Base-by-base conservation (phyloP, 2,329 filamentous ascomycete species). In the Cladophialophora chaetospira region DNA sequence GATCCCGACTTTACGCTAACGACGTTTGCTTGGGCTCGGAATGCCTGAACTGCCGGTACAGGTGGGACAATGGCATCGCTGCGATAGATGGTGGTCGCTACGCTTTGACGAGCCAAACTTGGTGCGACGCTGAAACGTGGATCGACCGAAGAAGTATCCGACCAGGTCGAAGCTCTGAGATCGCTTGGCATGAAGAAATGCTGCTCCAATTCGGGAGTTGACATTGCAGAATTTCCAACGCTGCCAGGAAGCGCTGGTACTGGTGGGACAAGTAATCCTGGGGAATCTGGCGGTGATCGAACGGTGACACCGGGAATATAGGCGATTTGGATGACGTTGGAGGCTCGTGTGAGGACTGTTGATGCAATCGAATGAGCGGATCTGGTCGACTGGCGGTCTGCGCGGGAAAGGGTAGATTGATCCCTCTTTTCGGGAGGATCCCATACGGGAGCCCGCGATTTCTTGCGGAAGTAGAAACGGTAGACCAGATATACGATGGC, bases 271-370 rank as follows among this genome's bases (percentile, higher is more conserved):
- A 93, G 82, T 17, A 91, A 77, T 35, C 85, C 86, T 2, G 90
- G 89, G 0, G 91, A 93, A n/a, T 88, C 87, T 4, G 89, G 88
- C 5, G 87, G 86, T 10, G 92, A 91, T 65, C 93, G 85, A 75
- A 97, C 97, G 59, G 91, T 97, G 67, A 97, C 92, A 58, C 94
- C 94, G 11, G 94, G 94, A 64, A 99, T 97, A 73, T 97, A 99
- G 54, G 94, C 94, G 74, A 99, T 99, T 75, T 97, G 94, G 68
- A 99, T 99, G 71, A 99, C 93, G 77, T 99, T 99, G 68, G 94
- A 97, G 46, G 94, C 94, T 61, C 94, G 87, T 15, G 94, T 97
- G 59, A 97, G 83, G 57, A 97, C 91, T 23, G 93, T 97, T 8
- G 92, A 97, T 13, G 94, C 94, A 70, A 99, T 91, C 10, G 93